phyloP scores from a whole-genome alignment of 2,329 filamentous ascomycete species.

The Clonostachys byssicola region DNA sequence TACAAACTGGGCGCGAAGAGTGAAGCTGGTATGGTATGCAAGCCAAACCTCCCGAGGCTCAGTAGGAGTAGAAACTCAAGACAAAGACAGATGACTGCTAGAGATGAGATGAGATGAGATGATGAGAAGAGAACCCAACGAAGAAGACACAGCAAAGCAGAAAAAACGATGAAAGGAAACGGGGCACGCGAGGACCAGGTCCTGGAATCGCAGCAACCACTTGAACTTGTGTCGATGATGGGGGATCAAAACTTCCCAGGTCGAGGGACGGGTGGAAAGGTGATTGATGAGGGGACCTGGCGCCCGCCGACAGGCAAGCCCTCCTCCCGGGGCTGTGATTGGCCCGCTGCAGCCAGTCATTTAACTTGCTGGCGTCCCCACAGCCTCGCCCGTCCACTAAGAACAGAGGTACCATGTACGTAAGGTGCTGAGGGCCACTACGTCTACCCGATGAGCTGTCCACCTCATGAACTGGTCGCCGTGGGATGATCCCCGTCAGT shows the following conservation, averaged over 20 bases:
- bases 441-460: too few relatives aligned
- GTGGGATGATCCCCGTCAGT: too few relatives aligned
- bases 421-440: too few relatives aligned
- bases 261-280: neutral
- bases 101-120: constrained; percentile 9
- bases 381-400: neutral
- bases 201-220: constrained; percentile 14
- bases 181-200: constrained; percentile 11
- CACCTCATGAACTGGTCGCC: too few relatives aligned
- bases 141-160: constrained; percentile 10
- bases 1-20: too few relatives aligned
- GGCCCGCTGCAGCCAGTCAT: constrained; percentile 1
- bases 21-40: too few relatives aligned
- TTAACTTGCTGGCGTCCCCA: constrained; percentile 1
- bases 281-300: constrained; percentile 1
- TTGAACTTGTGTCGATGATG: neutral
- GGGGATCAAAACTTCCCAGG: neutral
- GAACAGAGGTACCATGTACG: too few relatives aligned
- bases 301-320: constrained; percentile 1
- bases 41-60: too few relatives aligned
- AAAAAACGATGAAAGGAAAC: constrained; percentile 13
- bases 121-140: constrained; percentile 7
- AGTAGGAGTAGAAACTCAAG: too few relatives aligned
- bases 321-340: neutral
- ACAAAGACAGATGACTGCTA: constrained; percentile 14